These are phyloP conservation scores for Aquilaria agallochum DNA, from an alignment of 441 rosid species.

Conservation along the genomic window DNA sequence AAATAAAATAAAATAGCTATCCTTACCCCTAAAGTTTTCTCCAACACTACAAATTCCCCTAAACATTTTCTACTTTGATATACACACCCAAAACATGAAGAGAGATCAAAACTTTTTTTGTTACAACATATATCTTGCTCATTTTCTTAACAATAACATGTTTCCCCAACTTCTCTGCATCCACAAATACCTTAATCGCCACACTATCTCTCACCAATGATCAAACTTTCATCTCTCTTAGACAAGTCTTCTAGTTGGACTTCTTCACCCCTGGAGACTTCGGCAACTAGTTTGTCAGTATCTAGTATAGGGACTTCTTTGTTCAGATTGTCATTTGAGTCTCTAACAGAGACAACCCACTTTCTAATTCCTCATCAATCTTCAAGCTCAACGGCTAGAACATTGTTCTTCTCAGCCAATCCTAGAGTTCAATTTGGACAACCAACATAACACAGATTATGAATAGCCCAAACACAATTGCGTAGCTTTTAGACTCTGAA, in stretches of 20 bases:
- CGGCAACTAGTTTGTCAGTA: conserved; percentile 33
- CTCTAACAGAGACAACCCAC: conserved; percentile 57
- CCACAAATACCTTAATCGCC: conserved; percentile 26
- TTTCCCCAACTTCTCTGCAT: conserved; percentile 19
- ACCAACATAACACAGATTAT: conserved; percentile 38
- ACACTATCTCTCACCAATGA: conserved; percentile 22
- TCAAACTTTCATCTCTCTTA: conserved; percentile 38
- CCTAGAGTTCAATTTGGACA: conserved; percentile 37
- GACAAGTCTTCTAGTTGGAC: conserved; percentile 44
- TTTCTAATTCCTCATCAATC: conserved; percentile 29
- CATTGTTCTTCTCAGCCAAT: conserved; percentile 33
- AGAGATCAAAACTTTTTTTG: conserved; percentile 10
- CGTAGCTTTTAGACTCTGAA: conserved; percentile 51
- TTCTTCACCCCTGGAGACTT: conserved; percentile 42
- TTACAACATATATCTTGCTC: not conserved
- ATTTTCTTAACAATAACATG: conserved; percentile 4
- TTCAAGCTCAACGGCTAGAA: conserved; percentile 38
- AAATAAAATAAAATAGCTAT: no score
- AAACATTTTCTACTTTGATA: no score
- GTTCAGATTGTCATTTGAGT: conserved; percentile 48
- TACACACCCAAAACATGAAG: no score
- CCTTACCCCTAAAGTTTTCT: no score
- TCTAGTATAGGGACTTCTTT: conserved; percentile 49
- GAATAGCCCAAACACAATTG: conserved; percentile 21
- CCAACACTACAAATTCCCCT: no score